These are phyloP conservation scores for Microcyclosporella mali DNA, from an alignment of 2,329 filamentous ascomycete genomes.

Conservation along the genomic window DNA sequence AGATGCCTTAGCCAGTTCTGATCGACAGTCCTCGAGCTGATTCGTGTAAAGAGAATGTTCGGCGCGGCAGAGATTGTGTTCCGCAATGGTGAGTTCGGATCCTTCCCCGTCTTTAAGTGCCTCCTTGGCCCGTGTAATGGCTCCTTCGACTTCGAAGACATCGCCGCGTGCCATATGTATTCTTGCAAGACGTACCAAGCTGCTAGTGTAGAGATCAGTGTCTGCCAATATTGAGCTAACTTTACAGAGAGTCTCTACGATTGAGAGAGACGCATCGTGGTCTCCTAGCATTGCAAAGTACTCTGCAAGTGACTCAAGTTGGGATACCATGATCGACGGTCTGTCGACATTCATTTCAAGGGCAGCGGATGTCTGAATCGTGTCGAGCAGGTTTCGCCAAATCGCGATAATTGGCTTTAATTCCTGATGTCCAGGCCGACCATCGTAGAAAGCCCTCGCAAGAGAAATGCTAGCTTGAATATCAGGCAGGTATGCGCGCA, in stretches of 20 bases:
- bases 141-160: constrained; percentile 50
- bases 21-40: constrained; percentile 13
- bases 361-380: constrained; percentile 30
- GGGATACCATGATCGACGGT: constrained; percentile 42
- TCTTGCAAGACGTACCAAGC: constrained; percentile 37
- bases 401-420: constrained; percentile 30
- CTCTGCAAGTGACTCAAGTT: constrained; percentile 50
- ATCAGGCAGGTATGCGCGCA: constrained; percentile 32
- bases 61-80: constrained; percentile 22
- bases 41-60: constrained; percentile 22
- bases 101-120: constrained; percentile 38
- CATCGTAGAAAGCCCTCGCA: constrained; percentile 38
- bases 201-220: constrained; percentile 32
- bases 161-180: constrained; percentile 57
- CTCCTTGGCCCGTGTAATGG: constrained; percentile 54
- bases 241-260: constrained; percentile 11
- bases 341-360: constrained; percentile 47
- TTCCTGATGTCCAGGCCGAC: constrained; percentile 19
- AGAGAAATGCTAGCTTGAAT: constrained; percentile 35
- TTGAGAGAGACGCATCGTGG: constrained; percentile 31
- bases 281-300: constrained; percentile 54
- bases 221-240: constrained; percentile 4
- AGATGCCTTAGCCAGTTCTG: constrained; percentile 15
- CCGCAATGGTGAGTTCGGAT: constrained; percentile 43
- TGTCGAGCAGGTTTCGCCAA: constrained; percentile 37